Evolutionary conservation across 176 grass and related monocot species (phyloP).

Genomic region (Pontederia crassipes): DNA sequence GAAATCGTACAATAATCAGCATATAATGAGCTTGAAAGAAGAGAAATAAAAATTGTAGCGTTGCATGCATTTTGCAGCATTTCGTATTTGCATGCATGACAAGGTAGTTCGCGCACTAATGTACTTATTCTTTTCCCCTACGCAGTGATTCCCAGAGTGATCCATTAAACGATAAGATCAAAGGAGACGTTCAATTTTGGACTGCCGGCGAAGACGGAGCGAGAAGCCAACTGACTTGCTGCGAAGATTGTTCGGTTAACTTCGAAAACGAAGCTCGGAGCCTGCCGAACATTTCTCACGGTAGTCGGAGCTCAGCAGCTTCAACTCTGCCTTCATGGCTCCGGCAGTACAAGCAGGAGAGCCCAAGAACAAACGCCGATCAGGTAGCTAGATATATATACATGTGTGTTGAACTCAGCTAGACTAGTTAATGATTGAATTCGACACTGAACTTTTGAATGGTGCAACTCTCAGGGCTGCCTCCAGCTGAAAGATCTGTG

Average conservation of each 20-base stretch:
- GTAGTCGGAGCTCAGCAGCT: background rate
- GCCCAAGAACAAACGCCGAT: background rate
- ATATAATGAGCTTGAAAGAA: no score
- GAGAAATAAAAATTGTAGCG: no score
- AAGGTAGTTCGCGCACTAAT: no score
- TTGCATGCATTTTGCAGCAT: background rate
- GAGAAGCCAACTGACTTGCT: background rate
- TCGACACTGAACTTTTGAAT: no score
- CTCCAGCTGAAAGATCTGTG: background rate
- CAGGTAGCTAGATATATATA: background rate
- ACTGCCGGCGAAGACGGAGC: background rate
- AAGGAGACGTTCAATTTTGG: no score
- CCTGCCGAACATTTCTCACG: background rate
- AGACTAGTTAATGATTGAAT: no score
- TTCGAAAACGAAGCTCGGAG: background rate
- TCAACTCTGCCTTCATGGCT: background rate
- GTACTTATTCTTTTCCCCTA: no score
- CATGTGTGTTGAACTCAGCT: no score
- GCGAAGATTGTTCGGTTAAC: background rate
- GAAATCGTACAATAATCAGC: no score
- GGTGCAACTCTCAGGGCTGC: background rate
- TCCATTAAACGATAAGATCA: no score
- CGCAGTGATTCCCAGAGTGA: background rate
- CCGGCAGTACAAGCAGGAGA: background rate
- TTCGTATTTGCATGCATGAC: no score